Conservation (phyloP, 768 basidiomycete genomes). For the Mycena crocata region DNA sequence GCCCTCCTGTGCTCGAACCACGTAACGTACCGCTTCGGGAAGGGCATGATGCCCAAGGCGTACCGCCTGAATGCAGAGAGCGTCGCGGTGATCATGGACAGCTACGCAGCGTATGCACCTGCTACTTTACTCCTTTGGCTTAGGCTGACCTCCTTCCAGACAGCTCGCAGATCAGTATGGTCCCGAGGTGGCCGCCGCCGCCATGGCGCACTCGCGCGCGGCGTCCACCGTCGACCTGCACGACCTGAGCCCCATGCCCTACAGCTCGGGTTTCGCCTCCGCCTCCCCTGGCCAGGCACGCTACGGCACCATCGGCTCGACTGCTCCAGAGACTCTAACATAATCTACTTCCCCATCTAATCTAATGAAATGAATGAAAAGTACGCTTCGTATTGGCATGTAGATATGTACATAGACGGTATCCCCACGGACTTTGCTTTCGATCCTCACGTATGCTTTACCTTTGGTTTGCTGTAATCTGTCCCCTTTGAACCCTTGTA, state of each 20-base stretch:
- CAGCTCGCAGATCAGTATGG: slow-evolving; percentile 81
- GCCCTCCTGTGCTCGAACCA: slow-evolving; percentile 82
- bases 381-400: too few relatives aligned
- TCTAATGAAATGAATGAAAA: too few relatives aligned
- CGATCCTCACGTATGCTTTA: too few relatives aligned
- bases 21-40: slow-evolving; percentile 88
- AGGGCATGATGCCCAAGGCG: slow-evolving; percentile 89
- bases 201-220: slow-evolving; percentile 54
- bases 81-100: slow-evolving; percentile 88
- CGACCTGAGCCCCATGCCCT: background rate
- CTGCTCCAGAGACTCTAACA: slow-evolving; percentile 11
- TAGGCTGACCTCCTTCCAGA: slow-evolving; percentile 49
- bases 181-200: slow-evolving; percentile 64
- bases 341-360: too few relatives aligned
- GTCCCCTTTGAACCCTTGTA: too few relatives aligned
- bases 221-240: slow-evolving; percentile 9
- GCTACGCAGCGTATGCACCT: slow-evolving; percentile 73
- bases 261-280: background rate
- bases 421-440: too few relatives aligned
- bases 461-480: too few relatives aligned
- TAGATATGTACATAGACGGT: too few relatives aligned
- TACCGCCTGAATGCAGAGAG: slow-evolving; percentile 77
- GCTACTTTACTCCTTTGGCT: slow-evolving; percentile 13
- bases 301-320: slow-evolving; percentile 10
- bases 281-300: background rate